These are phyloP conservation scores for Aspergillus nanangensis DNA, from an alignment of 495 filamentous ascomycete species.

Conservation along the genomic window DNA sequence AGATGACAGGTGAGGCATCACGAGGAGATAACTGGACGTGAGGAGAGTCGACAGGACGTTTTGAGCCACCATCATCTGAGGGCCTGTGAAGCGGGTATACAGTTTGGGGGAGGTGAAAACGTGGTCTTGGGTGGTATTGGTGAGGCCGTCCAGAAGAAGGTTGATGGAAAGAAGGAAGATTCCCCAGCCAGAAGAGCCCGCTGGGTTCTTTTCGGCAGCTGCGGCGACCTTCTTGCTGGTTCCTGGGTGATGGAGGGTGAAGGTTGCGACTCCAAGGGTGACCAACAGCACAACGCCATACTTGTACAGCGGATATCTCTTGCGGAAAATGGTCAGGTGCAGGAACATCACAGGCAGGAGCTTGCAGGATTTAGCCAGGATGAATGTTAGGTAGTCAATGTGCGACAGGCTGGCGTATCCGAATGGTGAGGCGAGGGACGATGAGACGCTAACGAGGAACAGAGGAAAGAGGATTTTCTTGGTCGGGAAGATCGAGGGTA, in stretches of 20 bases:
- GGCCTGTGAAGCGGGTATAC: conserved; percentile 74
- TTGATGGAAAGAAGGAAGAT: conserved; percentile 85
- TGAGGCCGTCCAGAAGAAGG: conserved; percentile 90
- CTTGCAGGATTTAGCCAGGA: conserved; percentile 97
- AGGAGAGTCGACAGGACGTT: conserved; percentile 77
- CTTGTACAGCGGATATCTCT: conserved; percentile 90
- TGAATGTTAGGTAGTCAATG: conserved; percentile 98
- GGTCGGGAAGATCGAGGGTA: conserved; percentile 71
- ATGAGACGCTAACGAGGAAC: conserved; percentile 78
- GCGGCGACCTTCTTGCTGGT: conserved; percentile 64
- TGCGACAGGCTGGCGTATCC: conserved; percentile 90
- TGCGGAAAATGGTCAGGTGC: conserved; percentile 87
- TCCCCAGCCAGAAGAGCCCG: conserved; percentile 67
- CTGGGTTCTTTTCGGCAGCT: conserved; percentile 35
- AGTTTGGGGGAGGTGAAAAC: conserved; percentile 63
- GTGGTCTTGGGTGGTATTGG: conserved; percentile 94
- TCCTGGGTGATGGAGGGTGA: conserved; percentile 79
- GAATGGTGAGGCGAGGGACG: conserved; percentile 86
- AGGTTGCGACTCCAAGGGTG: conserved; percentile 87
- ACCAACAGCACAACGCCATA: conserved; percentile 89
- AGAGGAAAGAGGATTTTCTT: conserved; percentile 70
- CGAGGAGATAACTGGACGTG: conserved; percentile 68
- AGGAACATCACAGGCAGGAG: conserved; percentile 96
- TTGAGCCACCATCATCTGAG: conserved; percentile 99
- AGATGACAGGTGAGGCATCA: conserved; percentile 71